Evolutionary conservation across 1,284 basidiomycete genomes (phyloP).

Genomic region (Ustilago shanxiensis): DNA sequence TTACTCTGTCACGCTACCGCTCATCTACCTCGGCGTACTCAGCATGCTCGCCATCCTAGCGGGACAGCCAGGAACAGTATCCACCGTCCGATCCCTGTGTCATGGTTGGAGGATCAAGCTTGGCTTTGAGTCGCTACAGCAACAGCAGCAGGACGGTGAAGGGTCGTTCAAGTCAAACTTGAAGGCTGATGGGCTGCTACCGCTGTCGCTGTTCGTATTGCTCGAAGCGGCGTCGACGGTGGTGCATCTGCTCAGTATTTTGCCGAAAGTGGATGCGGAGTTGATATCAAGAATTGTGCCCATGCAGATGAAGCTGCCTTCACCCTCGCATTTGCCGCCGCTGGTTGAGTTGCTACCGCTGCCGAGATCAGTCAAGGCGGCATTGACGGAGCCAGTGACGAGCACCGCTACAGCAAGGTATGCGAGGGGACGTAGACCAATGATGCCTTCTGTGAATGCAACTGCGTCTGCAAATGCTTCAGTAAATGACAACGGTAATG

Average conservation of each 20-base stretch:
- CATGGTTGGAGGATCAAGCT: slow-evolving; percentile 21
- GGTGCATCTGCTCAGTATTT: slow-evolving; percentile 36
- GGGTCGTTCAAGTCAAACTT: slow-evolving; percentile 2
- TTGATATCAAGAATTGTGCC: slow-evolving; percentile 32
- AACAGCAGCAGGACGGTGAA: background rate
- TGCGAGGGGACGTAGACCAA: slow-evolving; percentile 21
- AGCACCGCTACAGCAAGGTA: slow-evolving; percentile 17
- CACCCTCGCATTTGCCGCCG: slow-evolving; percentile 51
- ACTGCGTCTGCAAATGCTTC: background rate
- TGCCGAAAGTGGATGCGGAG: slow-evolving; percentile 39
- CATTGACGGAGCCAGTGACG: slow-evolving; percentile 20
- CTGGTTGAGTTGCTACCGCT: slow-evolving; percentile 40
- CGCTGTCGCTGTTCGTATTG: slow-evolving; percentile 31
- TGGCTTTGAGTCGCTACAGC: slow-evolving; percentile 14
- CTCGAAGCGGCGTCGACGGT: slow-evolving; percentile 30
- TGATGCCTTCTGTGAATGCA: slow-evolving; percentile 41
- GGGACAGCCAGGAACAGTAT: slow-evolving; percentile 24
- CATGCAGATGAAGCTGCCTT: slow-evolving; percentile 31
- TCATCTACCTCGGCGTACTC: slow-evolving; percentile 37
- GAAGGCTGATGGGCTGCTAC: slow-evolving; percentile 26
- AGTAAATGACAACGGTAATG: background rate
- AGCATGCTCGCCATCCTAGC: slow-evolving; percentile 20
- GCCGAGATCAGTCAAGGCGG: slow-evolving; percentile 27
- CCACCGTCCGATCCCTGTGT: slow-evolving; percentile 16
- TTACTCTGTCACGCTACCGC: slow-evolving; percentile 36